phyloP scores from a whole-genome alignment of 2,329 filamentous ascomycete species.

The Cladosporium halotolerans region DNA sequence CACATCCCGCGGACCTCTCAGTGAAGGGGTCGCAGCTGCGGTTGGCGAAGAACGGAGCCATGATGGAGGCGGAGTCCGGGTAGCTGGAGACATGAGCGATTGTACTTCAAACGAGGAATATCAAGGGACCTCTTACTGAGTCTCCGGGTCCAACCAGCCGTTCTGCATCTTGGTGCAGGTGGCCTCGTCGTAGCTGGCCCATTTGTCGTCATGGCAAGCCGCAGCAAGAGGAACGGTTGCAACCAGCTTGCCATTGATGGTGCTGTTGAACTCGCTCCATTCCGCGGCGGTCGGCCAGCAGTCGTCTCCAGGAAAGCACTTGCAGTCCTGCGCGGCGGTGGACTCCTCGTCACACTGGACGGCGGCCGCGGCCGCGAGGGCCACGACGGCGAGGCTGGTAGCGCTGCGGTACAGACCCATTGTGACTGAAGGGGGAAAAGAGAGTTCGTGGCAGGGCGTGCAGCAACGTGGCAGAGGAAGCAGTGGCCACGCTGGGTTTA shows the following conservation, averaged over 20 bases:
- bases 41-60: slow-evolving; percentile 36
- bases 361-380: neutral
- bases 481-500: too few species aligned
- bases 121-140: neutral
- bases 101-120: too few species aligned
- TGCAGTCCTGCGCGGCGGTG: neutral
- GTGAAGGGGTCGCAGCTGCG: slow-evolving; percentile 39
- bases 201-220: slow-evolving; percentile 43
- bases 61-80: slow-evolving; percentile 33
- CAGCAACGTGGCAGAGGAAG: too few species aligned
- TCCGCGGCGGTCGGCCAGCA: slow-evolving; percentile 46
- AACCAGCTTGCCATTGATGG: slow-evolving; percentile 47
- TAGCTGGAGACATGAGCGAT: slow-evolving; percentile 12
- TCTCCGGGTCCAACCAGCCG: slow-evolving; percentile 7
- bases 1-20: slow-evolving; percentile 30
- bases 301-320: slow-evolving; percentile 47
- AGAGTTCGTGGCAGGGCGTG: too few species aligned
- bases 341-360: neutral
- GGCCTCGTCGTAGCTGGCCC: neutral
- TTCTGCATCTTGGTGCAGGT: neutral
- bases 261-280: slow-evolving; percentile 49
- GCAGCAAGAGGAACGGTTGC: slow-evolving; percentile 48
- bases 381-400: neutral
- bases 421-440: neutral
- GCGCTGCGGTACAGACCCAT: neutral